Evolutionary conservation across 2,329 filamentous ascomycete genomes (phyloP).

Genomic region (Pestalotiopsis sp.): DNA sequence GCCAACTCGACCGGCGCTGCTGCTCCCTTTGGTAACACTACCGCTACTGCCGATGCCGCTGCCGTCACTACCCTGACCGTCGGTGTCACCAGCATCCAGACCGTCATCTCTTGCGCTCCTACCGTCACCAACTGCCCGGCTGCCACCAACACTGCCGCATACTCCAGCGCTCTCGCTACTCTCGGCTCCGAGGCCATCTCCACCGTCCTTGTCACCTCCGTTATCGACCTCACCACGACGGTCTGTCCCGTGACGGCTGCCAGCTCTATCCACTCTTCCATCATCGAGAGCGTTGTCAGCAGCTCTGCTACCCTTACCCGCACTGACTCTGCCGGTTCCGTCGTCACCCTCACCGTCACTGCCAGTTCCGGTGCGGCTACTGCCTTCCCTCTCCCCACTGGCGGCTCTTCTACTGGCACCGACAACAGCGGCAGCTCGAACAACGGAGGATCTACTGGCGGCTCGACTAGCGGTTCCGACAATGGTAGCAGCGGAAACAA

Average conservation of each 20-base stretch:
- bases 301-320: constrained; percentile 9
- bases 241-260: constrained; percentile 30
- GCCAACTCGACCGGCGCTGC: constrained; percentile 15
- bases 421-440: not conserved
- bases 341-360: constrained; percentile 11
- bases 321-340: constrained; percentile 11
- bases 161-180: constrained; percentile 24
- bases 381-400: constrained; percentile 12
- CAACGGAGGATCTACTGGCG: not conserved
- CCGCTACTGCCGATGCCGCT: constrained; percentile 16
- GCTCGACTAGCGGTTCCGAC: not conserved
- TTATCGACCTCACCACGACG: constrained; percentile 30
- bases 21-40: constrained; percentile 12
- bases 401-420: constrained; percentile 1
- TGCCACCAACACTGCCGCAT: constrained; percentile 22
- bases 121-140: constrained; percentile 30
- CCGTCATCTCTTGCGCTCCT: constrained; percentile 29
- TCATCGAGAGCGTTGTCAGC: constrained; percentile 18
- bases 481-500: not conserved
- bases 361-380: constrained; percentile 9
- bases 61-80: constrained; percentile 27
- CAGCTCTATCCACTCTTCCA: constrained; percentile 25
- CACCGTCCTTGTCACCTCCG: constrained; percentile 28
- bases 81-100: constrained; percentile 25
- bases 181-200: constrained; percentile 24